phyloP scores from a whole-genome alignment of 2,329 filamentous ascomycete species.

The Aspergillus brunneoviolaceus region DNA sequence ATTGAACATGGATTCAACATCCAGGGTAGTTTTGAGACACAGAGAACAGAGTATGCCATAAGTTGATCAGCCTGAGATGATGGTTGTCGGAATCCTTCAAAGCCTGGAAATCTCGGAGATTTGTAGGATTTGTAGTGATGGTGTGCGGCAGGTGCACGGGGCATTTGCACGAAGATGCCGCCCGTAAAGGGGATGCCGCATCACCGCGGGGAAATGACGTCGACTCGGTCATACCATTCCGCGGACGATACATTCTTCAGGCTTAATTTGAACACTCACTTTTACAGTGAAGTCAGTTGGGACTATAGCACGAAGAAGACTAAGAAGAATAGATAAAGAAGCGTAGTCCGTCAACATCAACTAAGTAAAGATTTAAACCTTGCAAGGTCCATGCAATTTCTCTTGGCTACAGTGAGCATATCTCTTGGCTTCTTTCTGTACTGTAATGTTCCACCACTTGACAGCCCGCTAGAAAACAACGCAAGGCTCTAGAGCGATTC shows the following conservation, averaged over 20 bases:
- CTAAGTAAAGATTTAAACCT: neutral
- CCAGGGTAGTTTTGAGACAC: neutral
- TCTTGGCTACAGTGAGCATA: conserved; percentile 4
- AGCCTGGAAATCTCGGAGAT: neutral
- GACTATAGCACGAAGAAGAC: too few relatives aligned
- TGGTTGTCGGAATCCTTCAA: neutral
- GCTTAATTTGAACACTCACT: neutral
- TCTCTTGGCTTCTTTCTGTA: neutral
- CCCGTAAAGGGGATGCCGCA: neutral
- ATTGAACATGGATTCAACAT: neutral
- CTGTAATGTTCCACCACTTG: too few relatives aligned
- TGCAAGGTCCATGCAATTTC: neutral
- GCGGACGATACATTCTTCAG: neutral
- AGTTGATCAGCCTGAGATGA: neutral
- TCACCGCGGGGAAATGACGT: conserved; percentile 11
- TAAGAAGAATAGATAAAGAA: neutral
- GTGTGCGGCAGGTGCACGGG: neutral
- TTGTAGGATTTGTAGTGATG: neutral
- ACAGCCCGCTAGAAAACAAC: too few relatives aligned
- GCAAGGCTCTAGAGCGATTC: neutral
- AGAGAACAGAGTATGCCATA: conserved; percentile 1
- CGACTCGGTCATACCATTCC: neutral
- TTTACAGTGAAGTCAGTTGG: too few relatives aligned
- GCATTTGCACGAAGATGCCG: neutral
- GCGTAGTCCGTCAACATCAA: neutral